A percentile compares a stretch with the other conserved stretches of the same genome.
These are phyloP conservation scores for Neofusicoccum laricinum DNA, from an alignment of 2,329 filamentous ascomycete genomes.

Conservation along the genomic window DNA sequence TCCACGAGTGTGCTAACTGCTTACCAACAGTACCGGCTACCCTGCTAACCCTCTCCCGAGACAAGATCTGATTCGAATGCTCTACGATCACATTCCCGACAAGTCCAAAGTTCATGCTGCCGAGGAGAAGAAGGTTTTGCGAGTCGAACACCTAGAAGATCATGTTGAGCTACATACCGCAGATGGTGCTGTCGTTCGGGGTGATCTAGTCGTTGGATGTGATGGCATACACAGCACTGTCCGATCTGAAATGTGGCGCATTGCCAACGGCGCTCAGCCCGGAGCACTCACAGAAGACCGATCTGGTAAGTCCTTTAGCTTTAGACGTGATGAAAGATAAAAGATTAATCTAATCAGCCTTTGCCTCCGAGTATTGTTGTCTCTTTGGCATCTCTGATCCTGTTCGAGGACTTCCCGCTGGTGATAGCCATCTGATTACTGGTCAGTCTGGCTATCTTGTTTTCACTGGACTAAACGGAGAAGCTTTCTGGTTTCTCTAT, in stretches of 20 bases:
- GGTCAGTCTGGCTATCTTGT: constrained; percentile 19
- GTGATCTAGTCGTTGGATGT: constrained; percentile 26
- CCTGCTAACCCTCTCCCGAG: constrained; percentile 22
- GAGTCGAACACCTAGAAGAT: constrained; percentile 10
- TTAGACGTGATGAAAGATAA: neutral
- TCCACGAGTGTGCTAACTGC: neutral
- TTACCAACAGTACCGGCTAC: neutral
- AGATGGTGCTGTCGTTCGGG: constrained; percentile 21
- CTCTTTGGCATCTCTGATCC: neutral
- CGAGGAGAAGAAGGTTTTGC: constrained; percentile 19
- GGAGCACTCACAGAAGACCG: constrained; percentile 11
- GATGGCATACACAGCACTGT: constrained; percentile 26
- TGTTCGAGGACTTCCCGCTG: neutral
- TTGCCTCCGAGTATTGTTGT: neutral
- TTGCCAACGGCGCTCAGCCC: constrained; percentile 14
- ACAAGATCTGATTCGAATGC: constrained; percentile 23
- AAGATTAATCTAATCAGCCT: neutral
- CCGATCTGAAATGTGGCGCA: constrained; percentile 24
- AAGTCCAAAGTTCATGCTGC: constrained; percentile 21
- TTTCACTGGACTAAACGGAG: constrained; percentile 20
- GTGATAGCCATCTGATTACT: neutral
- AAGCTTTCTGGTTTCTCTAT: constrained; percentile 25
- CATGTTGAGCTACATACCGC: constrained; percentile 20
- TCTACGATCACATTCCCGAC: constrained; percentile 23
- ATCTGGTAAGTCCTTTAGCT: constrained; percentile 14